These are phyloP conservation scores for Blastocrithidia nonstop DNA, from an alignment of 208 protist species.

Conservation along the genomic window DNA sequence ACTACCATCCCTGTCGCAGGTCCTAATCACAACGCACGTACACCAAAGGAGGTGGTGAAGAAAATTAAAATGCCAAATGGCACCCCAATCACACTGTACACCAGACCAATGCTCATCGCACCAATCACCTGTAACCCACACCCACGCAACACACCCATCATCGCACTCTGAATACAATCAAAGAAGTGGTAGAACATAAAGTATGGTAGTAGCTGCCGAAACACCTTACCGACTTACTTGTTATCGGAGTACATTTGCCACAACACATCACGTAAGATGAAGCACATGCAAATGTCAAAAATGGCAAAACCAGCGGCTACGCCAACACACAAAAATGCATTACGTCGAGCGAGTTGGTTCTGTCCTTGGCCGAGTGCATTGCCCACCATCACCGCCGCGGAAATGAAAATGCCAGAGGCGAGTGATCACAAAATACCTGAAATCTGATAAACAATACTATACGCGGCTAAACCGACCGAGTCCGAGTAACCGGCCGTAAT, in stretches of 20 bases:
- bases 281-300: conserved; percentile 24
- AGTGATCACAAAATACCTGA: conserved; percentile 42
- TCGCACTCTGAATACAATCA: conserved; percentile 53
- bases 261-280: conserved; percentile 9
- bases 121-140: conserved; percentile 54
- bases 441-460: conserved; percentile 47
- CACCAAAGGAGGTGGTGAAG: conserved; percentile 28
- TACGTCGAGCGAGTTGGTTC: conserved; percentile 27
- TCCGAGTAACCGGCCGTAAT: conserved; percentile 45
- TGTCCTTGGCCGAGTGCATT: conserved; percentile 46
- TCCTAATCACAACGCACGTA: conserved; percentile 57
- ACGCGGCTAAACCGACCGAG: conserved; percentile 41
- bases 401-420: conserved; percentile 55
- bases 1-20: conserved; percentile 30
- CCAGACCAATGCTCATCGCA: conserved; percentile 33
- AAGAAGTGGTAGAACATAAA: conserved; percentile 53
- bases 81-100: conserved; percentile 61
- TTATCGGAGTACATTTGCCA: conserved; percentile 28
- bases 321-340: conserved; percentile 20
- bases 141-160: conserved; percentile 68
- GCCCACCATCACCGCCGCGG: conserved; percentile 49
- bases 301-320: conserved; percentile 9
- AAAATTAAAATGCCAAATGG: conserved; percentile 46
- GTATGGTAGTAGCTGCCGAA: conserved; percentile 15
- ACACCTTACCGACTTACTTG: conserved; percentile 12